Evolutionary conservation across 176 grass and related monocot genomes (phyloP).

Genomic region (Aegilops longissima): DNA sequence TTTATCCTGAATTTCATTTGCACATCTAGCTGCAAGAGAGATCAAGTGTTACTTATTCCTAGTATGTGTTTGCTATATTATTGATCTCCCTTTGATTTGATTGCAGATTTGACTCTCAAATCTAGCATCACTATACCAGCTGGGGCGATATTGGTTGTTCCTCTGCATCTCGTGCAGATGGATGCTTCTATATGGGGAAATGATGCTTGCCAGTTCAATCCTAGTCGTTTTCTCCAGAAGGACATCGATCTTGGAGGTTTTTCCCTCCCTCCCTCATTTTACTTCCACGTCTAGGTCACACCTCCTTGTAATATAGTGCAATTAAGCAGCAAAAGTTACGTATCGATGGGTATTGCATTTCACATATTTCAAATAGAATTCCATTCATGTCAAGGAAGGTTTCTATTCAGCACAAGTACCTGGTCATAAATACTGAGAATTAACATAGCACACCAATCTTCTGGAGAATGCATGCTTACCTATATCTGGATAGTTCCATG

Average conservation of each 20-base stretch:
- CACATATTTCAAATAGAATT: neutral
- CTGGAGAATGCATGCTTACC: neutral
- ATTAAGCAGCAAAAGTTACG: neutral
- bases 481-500: neutral
- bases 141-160: constrained; percentile 71
- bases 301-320: neutral
- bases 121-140: constrained; percentile 63
- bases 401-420: neutral
- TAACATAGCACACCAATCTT: neutral
- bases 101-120: constrained; percentile 67
- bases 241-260: constrained; percentile 48
- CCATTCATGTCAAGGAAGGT: neutral
- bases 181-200: constrained; percentile 77
- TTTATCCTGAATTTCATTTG: neutral
- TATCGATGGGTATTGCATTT: neutral
- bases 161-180: constrained; percentile 83
- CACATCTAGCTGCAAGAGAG: constrained; percentile 9
- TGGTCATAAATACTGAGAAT: constrained; percentile 3
- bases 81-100: constrained; percentile 8
- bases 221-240: constrained; percentile 60
- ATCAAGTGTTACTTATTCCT: constrained; percentile 10
- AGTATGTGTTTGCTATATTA: neutral
- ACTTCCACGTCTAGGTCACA: neutral
- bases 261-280: neutral
- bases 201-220: constrained; percentile 77